Conservation (phyloP, 2,329 filamentous ascomycete genomes). For the Fusarium redolens region DNA sequence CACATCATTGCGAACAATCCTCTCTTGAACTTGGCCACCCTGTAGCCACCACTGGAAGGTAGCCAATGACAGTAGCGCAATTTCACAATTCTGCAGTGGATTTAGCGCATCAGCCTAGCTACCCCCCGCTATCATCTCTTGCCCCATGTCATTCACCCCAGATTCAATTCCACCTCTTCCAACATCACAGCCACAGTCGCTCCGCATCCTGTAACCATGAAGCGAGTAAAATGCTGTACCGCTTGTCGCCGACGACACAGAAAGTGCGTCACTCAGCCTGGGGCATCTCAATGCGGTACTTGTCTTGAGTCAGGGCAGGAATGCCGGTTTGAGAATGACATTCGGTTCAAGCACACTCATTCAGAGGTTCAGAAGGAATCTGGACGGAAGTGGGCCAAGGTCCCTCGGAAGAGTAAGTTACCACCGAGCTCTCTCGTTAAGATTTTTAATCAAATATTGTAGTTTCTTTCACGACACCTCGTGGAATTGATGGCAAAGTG, state of each 20-base stretch:
- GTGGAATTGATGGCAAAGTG: background rate
- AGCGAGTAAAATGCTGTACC: background rate
- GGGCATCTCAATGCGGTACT: background rate
- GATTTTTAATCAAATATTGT: rapidly evolving
- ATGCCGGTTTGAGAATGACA: background rate
- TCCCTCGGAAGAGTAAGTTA: background rate
- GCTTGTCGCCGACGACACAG: constrained; percentile 4
- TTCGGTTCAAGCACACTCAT: constrained; percentile 3
- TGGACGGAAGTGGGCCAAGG: background rate
- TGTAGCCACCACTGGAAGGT: rapidly evolving
- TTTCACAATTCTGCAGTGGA: background rate
- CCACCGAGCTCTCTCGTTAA: rapidly evolving
- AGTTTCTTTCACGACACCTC: constrained; percentile 2
- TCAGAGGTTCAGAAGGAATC: background rate
- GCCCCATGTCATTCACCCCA: background rate
- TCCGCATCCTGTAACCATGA: background rate
- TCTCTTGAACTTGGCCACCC: rapidly evolving
- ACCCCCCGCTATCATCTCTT: background rate
- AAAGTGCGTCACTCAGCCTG: background rate
- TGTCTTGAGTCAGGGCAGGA: background rate
- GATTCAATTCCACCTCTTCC: background rate
- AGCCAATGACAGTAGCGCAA: background rate
- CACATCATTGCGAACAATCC: no score
- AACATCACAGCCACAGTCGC: rapidly evolving
- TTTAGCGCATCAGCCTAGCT: background rate